Evolutionary conservation across 2,329 filamentous ascomycete genomes (phyloP), one percentile per base, ranked within the genome.

Genomic region (Lizonia empirigonia): DNA sequence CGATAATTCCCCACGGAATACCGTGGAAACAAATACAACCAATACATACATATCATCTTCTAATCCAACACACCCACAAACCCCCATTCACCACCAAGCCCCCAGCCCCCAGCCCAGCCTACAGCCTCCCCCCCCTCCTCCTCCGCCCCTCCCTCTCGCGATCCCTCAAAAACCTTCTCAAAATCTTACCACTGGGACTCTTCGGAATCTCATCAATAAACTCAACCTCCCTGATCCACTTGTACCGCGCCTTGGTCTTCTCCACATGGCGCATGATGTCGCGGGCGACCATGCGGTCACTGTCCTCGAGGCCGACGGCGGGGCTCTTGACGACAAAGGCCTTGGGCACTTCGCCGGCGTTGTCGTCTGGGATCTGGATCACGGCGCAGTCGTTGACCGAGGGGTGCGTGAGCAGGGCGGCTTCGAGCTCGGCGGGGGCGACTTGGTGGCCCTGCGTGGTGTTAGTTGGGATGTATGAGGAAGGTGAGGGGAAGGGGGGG

Each of bases 361-460:
- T 69, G 6, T 84, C 83, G 51, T 86, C 84, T 0, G 85, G 87
- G 1, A 91, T 78, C 12, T 86, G 86, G 58, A 94, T 90, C 7
- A 95, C 89, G 12, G 90, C 85, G 60, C 85, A 88, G 72, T 95
- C 90, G 34, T 84, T 83, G n/a, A 94, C 89, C 9, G 81, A 79
- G 0, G 86, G 84, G 68, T 93, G 89, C 0, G 85, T 82, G 12
- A 95, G 83, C 5, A 95, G 79, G 63, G 91, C 88, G 1, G 88
- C 87, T 74, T 95, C 90, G 1, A 95, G 82, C 69, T 94, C 90
- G 2, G 90, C 90, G 0, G 90, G 90, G 0, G 90, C 88, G 18
- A 94, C 90, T 84, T 94, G 90, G 53, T 87, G 78, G 50, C 89
- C 90, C 85, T 90, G 74, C n/a, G 9, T 13, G 15, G 29, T 27